phyloP scores from a whole-genome alignment of 371 early-diverging fungal genomes.

The Mortierella sp. region DNA sequence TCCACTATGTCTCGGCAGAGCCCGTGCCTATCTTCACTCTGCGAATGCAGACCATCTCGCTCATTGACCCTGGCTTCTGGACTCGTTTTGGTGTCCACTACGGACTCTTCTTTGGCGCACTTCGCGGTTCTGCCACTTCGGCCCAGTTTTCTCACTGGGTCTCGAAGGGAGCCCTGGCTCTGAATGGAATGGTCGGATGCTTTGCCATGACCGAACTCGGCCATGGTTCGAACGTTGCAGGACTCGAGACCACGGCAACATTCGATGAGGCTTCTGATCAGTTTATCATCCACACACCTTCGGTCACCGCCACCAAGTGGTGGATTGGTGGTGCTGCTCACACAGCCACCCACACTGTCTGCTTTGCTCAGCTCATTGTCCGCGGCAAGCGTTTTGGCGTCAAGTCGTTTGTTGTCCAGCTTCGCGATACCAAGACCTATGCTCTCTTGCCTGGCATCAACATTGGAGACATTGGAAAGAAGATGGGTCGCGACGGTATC shows the following conservation, averaged over 20 bases:
- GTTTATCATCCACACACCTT: conserved; percentile 88
- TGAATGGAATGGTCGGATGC: conserved; percentile 83
- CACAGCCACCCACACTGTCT: conserved; percentile 81
- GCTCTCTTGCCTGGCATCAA: conserved; percentile 62
- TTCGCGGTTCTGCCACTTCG: conserved; percentile 85
- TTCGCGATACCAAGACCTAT: conserved; percentile 65
- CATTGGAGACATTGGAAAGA: conserved; percentile 73
- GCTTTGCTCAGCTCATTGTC: conserved; percentile 80
- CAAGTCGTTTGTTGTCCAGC: conserved; percentile 74
- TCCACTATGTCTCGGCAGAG: conserved; percentile 76
- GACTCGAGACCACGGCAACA: conserved; percentile 91
- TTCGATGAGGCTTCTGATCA: conserved; percentile 82
- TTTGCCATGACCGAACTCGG: conserved; percentile 92
- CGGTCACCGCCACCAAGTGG: conserved; percentile 92
- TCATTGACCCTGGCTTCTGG: conserved; percentile 89
- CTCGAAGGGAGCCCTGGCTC: conserved; percentile 79
- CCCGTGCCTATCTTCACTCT: conserved; percentile 72
- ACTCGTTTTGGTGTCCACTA: conserved; percentile 91
- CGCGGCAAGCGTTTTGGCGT: conserved; percentile 77
- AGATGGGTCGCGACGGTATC: conserved; percentile 82
- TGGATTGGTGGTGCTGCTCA: conserved; percentile 94
- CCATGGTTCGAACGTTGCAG: conserved; percentile 89
- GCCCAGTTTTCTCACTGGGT: conserved; percentile 91
- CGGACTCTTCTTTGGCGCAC: conserved; percentile 87
- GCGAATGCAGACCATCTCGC: conserved; percentile 80